These are phyloP conservation scores for Wolfiporia cocos DNA, from an alignment of 1,284 basidiomycete genomes.

Conservation along the genomic window DNA sequence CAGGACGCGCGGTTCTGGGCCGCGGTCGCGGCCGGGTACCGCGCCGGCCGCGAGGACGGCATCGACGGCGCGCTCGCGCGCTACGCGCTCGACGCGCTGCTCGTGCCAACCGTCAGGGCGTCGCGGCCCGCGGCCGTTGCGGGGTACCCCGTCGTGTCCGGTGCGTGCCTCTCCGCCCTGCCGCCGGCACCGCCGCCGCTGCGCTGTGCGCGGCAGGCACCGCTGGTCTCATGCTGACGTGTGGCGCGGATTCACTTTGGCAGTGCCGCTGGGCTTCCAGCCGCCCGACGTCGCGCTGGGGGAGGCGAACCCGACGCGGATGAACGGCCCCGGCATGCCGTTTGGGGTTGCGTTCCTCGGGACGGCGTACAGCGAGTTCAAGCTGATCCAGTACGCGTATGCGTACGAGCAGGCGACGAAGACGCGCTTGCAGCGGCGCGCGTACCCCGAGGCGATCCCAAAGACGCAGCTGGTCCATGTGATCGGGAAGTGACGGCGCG, in stretches of 20 bases:
- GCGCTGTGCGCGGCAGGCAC: not conserved
- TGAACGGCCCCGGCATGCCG: slow-evolving; percentile 35
- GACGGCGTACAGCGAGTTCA: slow-evolving; percentile 43
- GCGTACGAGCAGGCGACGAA: slow-evolving; percentile 52
- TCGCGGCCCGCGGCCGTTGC: slow-evolving; percentile 32
- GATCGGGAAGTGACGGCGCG: slow-evolving; percentile 12
- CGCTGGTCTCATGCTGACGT: too few relatives aligned
- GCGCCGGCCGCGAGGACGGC: slow-evolving; percentile 33
- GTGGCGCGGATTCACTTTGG: too few relatives aligned
- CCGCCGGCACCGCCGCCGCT: not conserved
- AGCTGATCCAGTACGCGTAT: slow-evolving; percentile 42
- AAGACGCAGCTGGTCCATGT: slow-evolving; percentile 41
- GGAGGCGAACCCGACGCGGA: slow-evolving; percentile 27
- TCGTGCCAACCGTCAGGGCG: slow-evolving; percentile 32
- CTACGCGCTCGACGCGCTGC: slow-evolving; percentile 37
- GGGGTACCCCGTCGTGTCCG: slow-evolving; percentile 36
- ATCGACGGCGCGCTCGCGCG: slow-evolving; percentile 39
- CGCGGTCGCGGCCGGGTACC: slow-evolving; percentile 30
- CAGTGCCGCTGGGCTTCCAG: slow-evolving; percentile 45
- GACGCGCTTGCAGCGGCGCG: slow-evolving; percentile 31
- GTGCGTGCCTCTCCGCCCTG: slow-evolving; percentile 16
- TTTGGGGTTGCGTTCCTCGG: slow-evolving; percentile 47
- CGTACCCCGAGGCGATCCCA: slow-evolving; percentile 39
- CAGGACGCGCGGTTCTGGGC: slow-evolving; percentile 29
- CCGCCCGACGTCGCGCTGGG: slow-evolving; percentile 27